phyloP scores from a whole-genome alignment of 345 rosid species.

The Schrenkiella parvula region DNA sequence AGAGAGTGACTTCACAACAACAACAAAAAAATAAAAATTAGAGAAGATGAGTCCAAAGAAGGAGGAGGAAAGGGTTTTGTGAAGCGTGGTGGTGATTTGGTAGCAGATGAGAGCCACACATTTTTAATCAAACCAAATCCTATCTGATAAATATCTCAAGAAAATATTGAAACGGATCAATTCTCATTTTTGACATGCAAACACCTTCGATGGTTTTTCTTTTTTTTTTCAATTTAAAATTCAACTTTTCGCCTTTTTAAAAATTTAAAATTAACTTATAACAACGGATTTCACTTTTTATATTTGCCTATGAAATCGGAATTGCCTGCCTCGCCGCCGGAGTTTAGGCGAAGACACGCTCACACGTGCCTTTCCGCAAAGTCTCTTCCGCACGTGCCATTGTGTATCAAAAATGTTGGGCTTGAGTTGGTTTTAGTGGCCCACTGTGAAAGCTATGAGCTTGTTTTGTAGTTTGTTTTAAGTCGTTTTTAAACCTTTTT shows the following conservation, averaged over 20 bases:
- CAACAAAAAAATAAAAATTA: not conserved
- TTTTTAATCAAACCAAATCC: conserved; percentile 7
- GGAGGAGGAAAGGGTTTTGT: conserved; percentile 23
- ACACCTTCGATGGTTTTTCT: not conserved
- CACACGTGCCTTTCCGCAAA: not conserved
- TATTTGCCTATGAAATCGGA: not conserved
- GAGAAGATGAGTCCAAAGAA: conserved; percentile 20
- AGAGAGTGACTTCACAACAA: not conserved
- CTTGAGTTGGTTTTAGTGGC: not conserved
- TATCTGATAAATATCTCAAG: conserved; percentile 18
- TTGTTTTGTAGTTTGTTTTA: not conserved
- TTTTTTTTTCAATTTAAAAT: no score
- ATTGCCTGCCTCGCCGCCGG: not conserved
- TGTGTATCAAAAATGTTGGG: not conserved
- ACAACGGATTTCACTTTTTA: no score
- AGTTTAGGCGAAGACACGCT: not conserved
- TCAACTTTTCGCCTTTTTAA: no score
- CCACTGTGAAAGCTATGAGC: not conserved
- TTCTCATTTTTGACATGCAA: not conserved
- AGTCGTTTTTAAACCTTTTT: no score
- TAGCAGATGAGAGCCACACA: conserved; percentile 25
- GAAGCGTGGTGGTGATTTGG: not conserved
- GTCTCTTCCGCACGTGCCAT: not conserved
- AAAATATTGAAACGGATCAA: not conserved
- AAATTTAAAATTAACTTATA: no score